These are phyloP conservation scores for Daldinia loculata DNA, from an alignment of 495 filamentous ascomycete genomes.

Conservation along the genomic window DNA sequence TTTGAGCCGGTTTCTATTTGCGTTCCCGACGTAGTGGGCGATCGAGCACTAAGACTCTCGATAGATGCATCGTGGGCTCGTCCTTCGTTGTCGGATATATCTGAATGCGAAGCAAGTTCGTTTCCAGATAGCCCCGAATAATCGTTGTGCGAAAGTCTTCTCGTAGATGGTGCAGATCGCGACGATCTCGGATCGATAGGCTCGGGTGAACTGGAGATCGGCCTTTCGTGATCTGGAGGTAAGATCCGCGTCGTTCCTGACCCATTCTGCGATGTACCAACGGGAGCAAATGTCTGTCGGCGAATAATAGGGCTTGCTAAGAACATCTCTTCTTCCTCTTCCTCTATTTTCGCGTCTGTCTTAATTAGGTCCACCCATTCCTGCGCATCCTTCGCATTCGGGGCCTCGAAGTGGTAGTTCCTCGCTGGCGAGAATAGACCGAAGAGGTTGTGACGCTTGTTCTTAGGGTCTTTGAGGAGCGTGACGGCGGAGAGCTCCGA, in stretches of 20 bases:
- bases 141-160: conserved; percentile 65
- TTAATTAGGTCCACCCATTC: conserved; percentile 90
- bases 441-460: conserved; percentile 81
- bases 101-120: conserved; percentile 87
- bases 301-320: conserved; percentile 66
- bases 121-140: conserved; percentile 79
- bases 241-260: conserved; percentile 9
- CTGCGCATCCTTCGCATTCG: conserved; percentile 75
- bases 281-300: conserved; percentile 49
- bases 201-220: conserved; percentile 71
- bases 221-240: conserved; percentile 47
- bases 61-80: conserved; percentile 54
- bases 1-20: conserved; percentile 32
- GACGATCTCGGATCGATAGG: conserved; percentile 52
- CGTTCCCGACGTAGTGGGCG: conserved; percentile 46
- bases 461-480: conserved; percentile 85
- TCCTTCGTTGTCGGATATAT: conserved; percentile 80
- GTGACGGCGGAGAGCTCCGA: conserved; percentile 92
- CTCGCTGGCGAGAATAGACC: conserved; percentile 91
- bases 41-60: conserved; percentile 54
- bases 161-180: conserved; percentile 50
- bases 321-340: conserved; percentile 83
- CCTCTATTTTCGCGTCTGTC: conserved; percentile 79
- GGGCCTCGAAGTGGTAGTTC: conserved; percentile 88
- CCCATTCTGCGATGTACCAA: conserved; percentile 20